Evolutionary conservation across 2,329 filamentous ascomycete genomes (phyloP), one percentile per base, ranked within the genome.

Genomic region (Rhinocladiella similis): DNA sequence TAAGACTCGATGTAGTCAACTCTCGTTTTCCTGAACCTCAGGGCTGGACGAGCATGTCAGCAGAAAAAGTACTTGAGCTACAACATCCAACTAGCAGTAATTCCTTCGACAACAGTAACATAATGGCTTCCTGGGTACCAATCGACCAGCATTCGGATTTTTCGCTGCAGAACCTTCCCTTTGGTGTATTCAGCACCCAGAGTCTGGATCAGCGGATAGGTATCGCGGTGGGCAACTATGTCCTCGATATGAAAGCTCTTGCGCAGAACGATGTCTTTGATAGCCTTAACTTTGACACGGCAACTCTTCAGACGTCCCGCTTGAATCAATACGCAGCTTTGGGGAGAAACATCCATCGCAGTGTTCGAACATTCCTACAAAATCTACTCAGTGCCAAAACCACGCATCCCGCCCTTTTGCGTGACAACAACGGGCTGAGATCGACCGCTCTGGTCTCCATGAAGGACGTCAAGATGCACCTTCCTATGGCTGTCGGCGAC

Each of bases 401-500:
- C 3, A 4, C 35, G 16, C 39, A 42, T 33, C 22, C 33, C 33
- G 7, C 42, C 18, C 12, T 43, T 35, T 36, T 54, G 33, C 16
- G 36, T 7, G 52, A 54, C 18, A 43, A 54, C 27, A 3, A 33
- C 35, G 4, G 7, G 10, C 36, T 41, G 5, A 45, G 36, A 10
- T 19, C 41, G 2, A 43, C n/a, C 25, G 56, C 61, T 33, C 60
- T 58, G 14, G 61, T 67, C 10, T 49, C 67, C 4, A 54, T 83
- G 14, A 61, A 68, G 35, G 65, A 72, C 33, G 76, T 79, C n/a
- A 68, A 69, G 3, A 68, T 83, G 62, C 79, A 85, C 64, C 65
- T 86, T 0, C 84, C 84, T 0, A 69, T 87, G 39, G 67, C 72
- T 3, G 77, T 84, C 18, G 75, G 75, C 5, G 82, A 82, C 42